Base-by-base conservation (phyloP, 176 grass and related monocot genomes). In the Oryza officinalis region DNA sequence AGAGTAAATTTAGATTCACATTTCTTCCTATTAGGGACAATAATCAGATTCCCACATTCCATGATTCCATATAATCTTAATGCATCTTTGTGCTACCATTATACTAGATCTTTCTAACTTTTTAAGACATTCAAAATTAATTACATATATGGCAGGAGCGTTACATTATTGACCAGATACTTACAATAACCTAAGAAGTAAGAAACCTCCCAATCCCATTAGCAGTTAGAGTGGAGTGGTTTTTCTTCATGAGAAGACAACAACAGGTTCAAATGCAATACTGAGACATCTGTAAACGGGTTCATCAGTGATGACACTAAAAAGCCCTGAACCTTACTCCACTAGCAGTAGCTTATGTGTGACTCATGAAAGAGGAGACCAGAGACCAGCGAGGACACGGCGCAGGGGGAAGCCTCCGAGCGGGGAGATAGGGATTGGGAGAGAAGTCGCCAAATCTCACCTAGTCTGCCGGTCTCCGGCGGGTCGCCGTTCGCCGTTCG, bases 1-100 rank as follows among this genome's bases (percentile, higher is more conserved):
- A 91, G 23, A 28, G 60, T 9, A 47, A 46, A 73, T 31, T 2
- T 31, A 90, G 28, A 35, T 83, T 68, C 76, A 74, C 3, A 8
- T 9, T 47, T 28, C 59, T 52, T 41, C 13, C 18, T 6, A 4
- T 40, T 65, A 65, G 20, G 25, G 32, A 0, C 33, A 45, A 27
- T 49, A 81, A 77, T 65, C 32, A 15, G 64, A 72, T 1, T 13
- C 41, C 67, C 7, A 10, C 13, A 67, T 80, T 28, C 35, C 13
- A 54, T 52, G 77, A n/a, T 32, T 79, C 67, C 43, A 74, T 27
- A 27, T 5, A 79, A 79, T 17, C 17, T 54, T 32, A 41, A 7
- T 72, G 2, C 17, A 54, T 18, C 17, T 54, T 20, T 54, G 6
- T n/a, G 52, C 20, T 8, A 57, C 52, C 7, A 57, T 57, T 57